These are phyloP conservation scores for Leccinum ochraceum DNA, from an alignment of 768 basidiomycete genomes.

Conservation along the genomic window DNA sequence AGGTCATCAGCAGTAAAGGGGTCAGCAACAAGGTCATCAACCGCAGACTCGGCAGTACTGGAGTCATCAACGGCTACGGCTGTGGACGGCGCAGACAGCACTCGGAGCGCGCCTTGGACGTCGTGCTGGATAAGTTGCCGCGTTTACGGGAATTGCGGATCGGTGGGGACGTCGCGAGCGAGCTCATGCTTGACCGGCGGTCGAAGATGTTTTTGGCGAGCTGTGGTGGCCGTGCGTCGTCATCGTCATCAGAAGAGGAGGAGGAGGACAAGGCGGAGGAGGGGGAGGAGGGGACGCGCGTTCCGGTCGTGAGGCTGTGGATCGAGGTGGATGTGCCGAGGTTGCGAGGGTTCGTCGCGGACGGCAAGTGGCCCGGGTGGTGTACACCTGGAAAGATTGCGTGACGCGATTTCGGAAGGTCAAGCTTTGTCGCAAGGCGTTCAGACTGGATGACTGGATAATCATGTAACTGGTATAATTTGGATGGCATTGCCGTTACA, in stretches of 20 bases:
- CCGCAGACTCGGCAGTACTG: too few relatives aligned
- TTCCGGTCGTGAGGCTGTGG: conserved; percentile 22
- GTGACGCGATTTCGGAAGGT: neutral
- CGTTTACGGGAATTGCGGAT: conserved; percentile 18
- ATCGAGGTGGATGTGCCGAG: conserved; percentile 21
- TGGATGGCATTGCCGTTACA: neutral
- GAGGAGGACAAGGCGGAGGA: neutral
- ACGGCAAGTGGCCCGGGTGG: conserved; percentile 26
- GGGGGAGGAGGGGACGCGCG: neutral
- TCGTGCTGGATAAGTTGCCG: conserved; percentile 18
- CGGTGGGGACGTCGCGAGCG: conserved; percentile 26
- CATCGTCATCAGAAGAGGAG: neutral
- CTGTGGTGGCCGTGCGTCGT: neutral
- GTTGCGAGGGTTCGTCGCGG: conserved; percentile 21
- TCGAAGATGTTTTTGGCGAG: conserved; percentile 18
- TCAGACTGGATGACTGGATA: neutral
- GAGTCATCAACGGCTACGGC: too few relatives aligned
- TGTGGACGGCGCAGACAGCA: too few relatives aligned
- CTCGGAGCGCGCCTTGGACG: too few relatives aligned
- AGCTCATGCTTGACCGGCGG: conserved; percentile 25
- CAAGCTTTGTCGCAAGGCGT: neutral
- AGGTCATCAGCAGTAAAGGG: too few relatives aligned
- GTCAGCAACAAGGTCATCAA: too few relatives aligned
- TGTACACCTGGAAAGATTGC: conserved; percentile 13
- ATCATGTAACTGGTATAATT: neutral